Percentiles rank a stretch among this genome's conserved stretches.
phyloP scores from a whole-genome alignment of 1,284 basidiomycete species.

The Leccinum subrobustum region DNA sequence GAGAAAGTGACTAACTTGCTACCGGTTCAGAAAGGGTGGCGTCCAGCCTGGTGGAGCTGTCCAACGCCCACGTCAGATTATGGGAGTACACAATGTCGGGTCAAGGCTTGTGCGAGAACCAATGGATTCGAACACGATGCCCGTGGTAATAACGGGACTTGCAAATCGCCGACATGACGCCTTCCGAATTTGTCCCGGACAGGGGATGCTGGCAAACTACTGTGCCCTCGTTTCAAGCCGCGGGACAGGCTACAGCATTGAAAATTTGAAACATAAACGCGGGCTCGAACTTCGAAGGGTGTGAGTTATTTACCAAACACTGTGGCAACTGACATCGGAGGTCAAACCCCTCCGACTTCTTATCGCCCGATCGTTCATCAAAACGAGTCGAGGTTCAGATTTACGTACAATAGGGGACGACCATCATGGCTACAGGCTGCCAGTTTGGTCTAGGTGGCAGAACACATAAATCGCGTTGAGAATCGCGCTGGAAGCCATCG shows the following conservation, averaged over 20 bases:
- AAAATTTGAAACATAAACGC: background rate
- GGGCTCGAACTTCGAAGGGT: background rate
- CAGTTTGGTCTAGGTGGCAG: background rate
- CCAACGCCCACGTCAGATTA: background rate
- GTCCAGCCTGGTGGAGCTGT: background rate
- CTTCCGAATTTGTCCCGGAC: slow-evolving; percentile 7
- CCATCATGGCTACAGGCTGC: background rate
- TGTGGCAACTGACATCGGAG: slow-evolving; percentile 23
- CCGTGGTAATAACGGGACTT: slow-evolving; percentile 22
- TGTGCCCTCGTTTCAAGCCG: slow-evolving; percentile 9
- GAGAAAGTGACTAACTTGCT: slow-evolving; percentile 7
- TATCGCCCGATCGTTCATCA: slow-evolving; percentile 12
- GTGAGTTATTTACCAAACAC: background rate
- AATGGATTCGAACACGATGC: background rate
- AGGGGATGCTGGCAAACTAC: background rate
- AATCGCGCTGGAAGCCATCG: no score
- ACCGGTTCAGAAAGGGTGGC: slow-evolving; percentile 3
- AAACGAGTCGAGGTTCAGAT: slow-evolving; percentile 1
- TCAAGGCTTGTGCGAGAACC: background rate
- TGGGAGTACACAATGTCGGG: background rate
- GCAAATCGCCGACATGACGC: slow-evolving; percentile 20
- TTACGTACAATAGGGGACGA: background rate
- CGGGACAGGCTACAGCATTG: background rate
- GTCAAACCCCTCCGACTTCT: slow-evolving; percentile 25
- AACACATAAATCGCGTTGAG: background rate